A percentile compares a stretch with the other conserved stretches of the same genome.
Evolutionary conservation across 2,329 filamentous ascomycete species (phyloP).

Genomic region (Fusarium verrucosum): DNA sequence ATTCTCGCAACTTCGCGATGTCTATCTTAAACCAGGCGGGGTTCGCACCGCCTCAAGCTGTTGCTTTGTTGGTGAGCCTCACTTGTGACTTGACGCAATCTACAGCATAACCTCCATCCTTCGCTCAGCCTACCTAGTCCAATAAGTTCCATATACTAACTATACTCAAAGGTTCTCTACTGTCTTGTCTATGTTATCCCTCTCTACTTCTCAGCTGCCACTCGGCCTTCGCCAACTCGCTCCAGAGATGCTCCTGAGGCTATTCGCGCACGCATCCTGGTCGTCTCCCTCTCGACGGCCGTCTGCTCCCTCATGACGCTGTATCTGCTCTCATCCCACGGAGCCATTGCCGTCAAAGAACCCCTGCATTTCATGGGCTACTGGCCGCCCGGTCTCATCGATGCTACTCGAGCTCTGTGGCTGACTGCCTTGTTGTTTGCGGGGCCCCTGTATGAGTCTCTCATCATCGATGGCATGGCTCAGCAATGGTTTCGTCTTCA

Average conservation of each 20-base stretch:
- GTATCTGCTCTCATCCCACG: constrained; percentile 64
- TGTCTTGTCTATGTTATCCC: constrained; percentile 91
- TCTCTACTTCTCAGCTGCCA: constrained; percentile 83
- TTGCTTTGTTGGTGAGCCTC: constrained; percentile 39
- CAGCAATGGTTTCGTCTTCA: constrained; percentile 67
- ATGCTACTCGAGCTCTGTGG: constrained; percentile 70
- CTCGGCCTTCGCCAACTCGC: constrained; percentile 79
- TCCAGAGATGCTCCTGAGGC: constrained; percentile 89
- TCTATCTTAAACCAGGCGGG: constrained; percentile 15
- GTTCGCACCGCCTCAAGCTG: constrained; percentile 39
- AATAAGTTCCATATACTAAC: constrained; percentile 6
- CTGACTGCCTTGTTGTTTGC: constrained; percentile 83
- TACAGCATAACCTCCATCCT: not conserved
- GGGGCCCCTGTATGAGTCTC: constrained; percentile 83
- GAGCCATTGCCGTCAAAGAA: constrained; percentile 58
- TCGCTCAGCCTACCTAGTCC: not conserved
- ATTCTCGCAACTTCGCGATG: constrained; percentile 8
- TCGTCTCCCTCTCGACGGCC: constrained; percentile 79
- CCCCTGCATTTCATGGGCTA: constrained; percentile 77
- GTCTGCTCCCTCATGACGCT: constrained; percentile 73
- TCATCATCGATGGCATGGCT: constrained; percentile 78
- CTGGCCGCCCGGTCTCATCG: constrained; percentile 76
- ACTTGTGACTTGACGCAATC: not conserved
- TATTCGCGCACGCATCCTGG: constrained; percentile 85
- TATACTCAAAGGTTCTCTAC: constrained; percentile 68